phyloP scores from a whole-genome alignment of 495 filamentous ascomycete genomes.

The Daldinia bambusicola region DNA sequence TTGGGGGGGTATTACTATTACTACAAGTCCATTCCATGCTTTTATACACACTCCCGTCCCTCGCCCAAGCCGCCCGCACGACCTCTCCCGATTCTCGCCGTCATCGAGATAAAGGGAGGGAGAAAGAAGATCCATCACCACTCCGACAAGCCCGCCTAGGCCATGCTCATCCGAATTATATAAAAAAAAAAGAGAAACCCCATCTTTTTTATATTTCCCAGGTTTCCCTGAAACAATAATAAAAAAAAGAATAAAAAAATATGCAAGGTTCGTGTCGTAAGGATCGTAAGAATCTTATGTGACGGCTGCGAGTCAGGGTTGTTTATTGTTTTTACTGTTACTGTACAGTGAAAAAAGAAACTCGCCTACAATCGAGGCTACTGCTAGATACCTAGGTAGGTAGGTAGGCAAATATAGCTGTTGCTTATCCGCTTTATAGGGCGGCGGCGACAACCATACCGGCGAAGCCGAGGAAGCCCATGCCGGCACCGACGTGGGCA shows the following conservation, averaged over 20 bases:
- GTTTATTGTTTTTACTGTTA: constrained; percentile 3
- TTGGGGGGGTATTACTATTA: constrained; percentile 48
- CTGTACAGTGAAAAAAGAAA: constrained; percentile 36
- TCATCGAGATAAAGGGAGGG: constrained; percentile 3
- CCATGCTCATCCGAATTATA: constrained; percentile 6
- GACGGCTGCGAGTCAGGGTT: constrained; percentile 34
- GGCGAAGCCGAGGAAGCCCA: constrained; percentile 49
- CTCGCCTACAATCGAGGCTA: constrained; percentile 17
- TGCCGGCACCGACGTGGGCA: constrained; percentile 49
- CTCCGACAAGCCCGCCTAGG: constrained; percentile 23
- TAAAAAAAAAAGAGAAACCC: constrained; percentile 29
- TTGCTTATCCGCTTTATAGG: constrained; percentile 44
- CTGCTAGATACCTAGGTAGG: neutral
- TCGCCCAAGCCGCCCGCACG: neutral
- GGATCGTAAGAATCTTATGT: constrained; percentile 56
- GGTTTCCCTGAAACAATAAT: constrained; percentile 38
- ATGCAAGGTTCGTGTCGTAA: constrained; percentile 49
- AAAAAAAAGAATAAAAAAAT: constrained; percentile 29
- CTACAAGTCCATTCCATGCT: constrained; percentile 41
- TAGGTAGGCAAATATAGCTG: no score
- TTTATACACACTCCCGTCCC: constrained; percentile 36
- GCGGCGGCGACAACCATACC: constrained; percentile 46
- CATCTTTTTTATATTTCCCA: constrained; percentile 33
- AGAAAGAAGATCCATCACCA: neutral
- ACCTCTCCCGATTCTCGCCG: constrained; percentile 3